Percentiles rank a stretch among this genome's conserved stretches.
Conservation (phyloP, 768 basidiomycete genomes). For the Suillus luteus region DNA sequence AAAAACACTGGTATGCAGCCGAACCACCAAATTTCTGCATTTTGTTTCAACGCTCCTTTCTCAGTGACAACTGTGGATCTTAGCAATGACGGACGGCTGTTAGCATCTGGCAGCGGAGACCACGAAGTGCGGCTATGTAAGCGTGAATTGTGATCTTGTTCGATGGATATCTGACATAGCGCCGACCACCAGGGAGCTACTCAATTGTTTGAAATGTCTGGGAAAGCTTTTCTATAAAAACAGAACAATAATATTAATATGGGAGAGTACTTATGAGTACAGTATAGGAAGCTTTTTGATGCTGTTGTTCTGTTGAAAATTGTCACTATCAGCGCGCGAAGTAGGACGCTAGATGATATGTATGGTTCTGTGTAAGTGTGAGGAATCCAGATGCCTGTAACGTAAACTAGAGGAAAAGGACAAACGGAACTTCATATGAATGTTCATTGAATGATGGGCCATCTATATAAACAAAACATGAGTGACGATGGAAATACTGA, state of each 20-base stretch:
- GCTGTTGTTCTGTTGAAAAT: not conserved
- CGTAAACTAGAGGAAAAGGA: not conserved
- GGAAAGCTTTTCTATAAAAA: not conserved
- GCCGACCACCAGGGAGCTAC: not conserved
- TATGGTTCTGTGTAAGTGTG: not conserved
- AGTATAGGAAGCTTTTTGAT: not conserved
- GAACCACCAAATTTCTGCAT: constrained; percentile 9
- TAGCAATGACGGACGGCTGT: constrained; percentile 56
- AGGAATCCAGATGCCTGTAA: not conserved
- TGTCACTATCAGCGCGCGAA: not conserved
- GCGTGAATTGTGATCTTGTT: constrained; percentile 21
- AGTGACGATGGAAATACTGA: too few species aligned
- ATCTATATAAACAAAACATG: too few species aligned
- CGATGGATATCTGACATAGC: not conserved
- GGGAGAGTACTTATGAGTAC: not conserved
- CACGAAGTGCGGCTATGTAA: constrained; percentile 71
- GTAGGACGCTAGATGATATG: not conserved
- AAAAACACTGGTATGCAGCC: constrained; percentile 60
- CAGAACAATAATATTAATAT: too few species aligned
- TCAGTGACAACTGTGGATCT: constrained; percentile 46
- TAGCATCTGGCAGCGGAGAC: constrained; percentile 74
- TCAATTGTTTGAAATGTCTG: not conserved
- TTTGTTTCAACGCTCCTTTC: not conserved
- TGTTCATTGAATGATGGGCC: too few species aligned
- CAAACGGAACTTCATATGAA: too few species aligned